Evolutionary conservation across 2,329 filamentous ascomycete genomes (phyloP).

Genomic region (Knufia fluminis): DNA sequence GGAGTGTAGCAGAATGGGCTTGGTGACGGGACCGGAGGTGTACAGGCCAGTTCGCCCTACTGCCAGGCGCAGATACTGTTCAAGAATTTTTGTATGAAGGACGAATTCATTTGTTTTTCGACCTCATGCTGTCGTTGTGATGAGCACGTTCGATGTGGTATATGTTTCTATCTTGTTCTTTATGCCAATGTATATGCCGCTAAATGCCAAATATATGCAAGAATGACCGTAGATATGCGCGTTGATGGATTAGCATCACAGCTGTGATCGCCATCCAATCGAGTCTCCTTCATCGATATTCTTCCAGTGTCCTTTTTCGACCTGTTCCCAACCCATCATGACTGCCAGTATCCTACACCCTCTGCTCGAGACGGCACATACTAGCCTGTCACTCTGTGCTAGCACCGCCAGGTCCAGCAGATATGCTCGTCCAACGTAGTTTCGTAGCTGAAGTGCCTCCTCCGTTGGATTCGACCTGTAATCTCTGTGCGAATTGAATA

Average conservation of each 20-base stretch:
- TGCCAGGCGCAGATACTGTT: no score
- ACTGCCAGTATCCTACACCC: slow-evolving; percentile 66
- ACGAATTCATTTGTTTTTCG: no score
- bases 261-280: background rate
- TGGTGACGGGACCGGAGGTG: no score
- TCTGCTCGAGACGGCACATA: slow-evolving; percentile 61
- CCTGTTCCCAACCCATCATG: slow-evolving; percentile 75
- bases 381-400: slow-evolving; percentile 56
- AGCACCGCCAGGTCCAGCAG: slow-evolving; percentile 71
- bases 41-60: no score
- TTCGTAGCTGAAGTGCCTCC: slow-evolving; percentile 55
- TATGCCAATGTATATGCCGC: background rate
- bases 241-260: background rate
- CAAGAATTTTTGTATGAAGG: no score
- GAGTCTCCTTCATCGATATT: slow-evolving; percentile 54
- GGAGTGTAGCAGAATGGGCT: no score
- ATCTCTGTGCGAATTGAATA: slow-evolving; percentile 7
- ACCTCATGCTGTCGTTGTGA: no score
- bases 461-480: slow-evolving; percentile 25
- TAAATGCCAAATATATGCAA: slow-evolving; percentile 3
- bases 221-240: background rate
- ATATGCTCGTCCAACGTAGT: slow-evolving; percentile 71
- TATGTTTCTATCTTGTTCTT: no score
- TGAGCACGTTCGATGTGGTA: no score
- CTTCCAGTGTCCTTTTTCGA: slow-evolving; percentile 55